These are phyloP conservation scores for Thalia dealbata DNA, from an alignment of 176 grass and related monocot species.

Conservation along the genomic window DNA sequence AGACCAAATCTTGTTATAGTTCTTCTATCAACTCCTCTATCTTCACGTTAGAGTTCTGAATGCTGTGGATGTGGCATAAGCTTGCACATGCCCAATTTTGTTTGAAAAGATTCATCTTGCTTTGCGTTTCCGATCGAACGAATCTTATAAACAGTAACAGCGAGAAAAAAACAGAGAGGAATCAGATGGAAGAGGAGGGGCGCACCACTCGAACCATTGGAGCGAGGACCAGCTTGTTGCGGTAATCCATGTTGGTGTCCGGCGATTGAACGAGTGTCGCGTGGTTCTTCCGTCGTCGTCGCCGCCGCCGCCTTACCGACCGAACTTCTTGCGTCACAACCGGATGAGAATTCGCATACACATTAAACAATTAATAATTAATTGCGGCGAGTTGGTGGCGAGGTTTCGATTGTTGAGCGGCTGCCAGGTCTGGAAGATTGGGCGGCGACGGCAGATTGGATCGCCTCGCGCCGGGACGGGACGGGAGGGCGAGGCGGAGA, in stretches of 20 bases:
- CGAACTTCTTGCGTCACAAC: no score
- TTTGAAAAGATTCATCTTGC: neutral
- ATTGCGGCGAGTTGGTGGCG: no score
- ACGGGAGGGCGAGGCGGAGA: no score
- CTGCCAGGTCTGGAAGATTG: no score
- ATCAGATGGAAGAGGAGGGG: constrained; percentile 3
- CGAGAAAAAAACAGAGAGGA: no score
- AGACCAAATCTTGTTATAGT: neutral
- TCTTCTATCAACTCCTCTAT: neutral
- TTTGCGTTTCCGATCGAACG: neutral
- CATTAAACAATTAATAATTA: no score
- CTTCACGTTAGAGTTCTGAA: neutral
- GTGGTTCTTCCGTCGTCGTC: neutral
- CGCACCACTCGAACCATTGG: constrained; percentile 94
- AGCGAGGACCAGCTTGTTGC: constrained; percentile 65
- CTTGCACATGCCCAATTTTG: neutral
- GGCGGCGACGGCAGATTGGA: no score
- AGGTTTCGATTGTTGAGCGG: no score
- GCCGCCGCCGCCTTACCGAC: no score
- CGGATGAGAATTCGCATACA: no score
- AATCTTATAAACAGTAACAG: no score
- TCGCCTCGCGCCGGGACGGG: no score
- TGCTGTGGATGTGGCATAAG: neutral
- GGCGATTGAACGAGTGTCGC: neutral
- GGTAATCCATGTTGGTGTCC: constrained; percentile 39